Conservation (phyloP, 768 basidiomycete genomes). For the Postia placenta region DNA sequence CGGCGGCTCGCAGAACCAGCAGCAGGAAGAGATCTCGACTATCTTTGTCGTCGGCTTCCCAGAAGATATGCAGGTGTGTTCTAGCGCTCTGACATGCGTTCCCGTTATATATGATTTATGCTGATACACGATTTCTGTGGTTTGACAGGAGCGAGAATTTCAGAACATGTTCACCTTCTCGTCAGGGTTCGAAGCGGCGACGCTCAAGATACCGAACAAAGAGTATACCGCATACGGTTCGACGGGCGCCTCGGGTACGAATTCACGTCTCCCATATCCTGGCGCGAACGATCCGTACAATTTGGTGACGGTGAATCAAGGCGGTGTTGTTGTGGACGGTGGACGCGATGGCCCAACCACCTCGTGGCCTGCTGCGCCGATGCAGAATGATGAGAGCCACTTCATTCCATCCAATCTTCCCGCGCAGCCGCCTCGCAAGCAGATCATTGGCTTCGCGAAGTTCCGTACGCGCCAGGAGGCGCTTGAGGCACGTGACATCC, state of each 20-base stretch:
- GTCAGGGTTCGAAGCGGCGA: slow-evolving; percentile 93
- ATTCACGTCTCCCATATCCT: slow-evolving; percentile 19
- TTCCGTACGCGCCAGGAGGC: slow-evolving; percentile 88
- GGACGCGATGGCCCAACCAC: slow-evolving; percentile 67
- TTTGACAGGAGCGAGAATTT: slow-evolving; percentile 88
- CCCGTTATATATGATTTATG: slow-evolving; percentile 11
- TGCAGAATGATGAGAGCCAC: slow-evolving; percentile 31
- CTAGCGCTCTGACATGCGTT: neutral
- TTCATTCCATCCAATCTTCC: slow-evolving; percentile 23
- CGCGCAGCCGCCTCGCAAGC: slow-evolving; percentile 54
- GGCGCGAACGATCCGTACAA: slow-evolving; percentile 81
- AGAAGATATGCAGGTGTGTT: slow-evolving; percentile 91
- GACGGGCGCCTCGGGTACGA: slow-evolving; percentile 19
- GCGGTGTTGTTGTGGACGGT: slow-evolving; percentile 75
- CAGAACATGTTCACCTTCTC: slow-evolving; percentile 99
- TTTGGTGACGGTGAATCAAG: slow-evolving; percentile 76
- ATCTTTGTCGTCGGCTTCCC: slow-evolving; percentile 99
- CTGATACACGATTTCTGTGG: slow-evolving; percentile 10
- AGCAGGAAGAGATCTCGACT: slow-evolving; percentile 83
- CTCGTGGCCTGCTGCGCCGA: slow-evolving; percentile 51
- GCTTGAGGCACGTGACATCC: slow-evolving; percentile 74
- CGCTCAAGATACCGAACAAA: slow-evolving; percentile 94
- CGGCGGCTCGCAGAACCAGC: slow-evolving; percentile 20
- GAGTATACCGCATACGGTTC: slow-evolving; percentile 72
- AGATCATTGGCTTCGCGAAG: slow-evolving; percentile 98